phyloP scores from a whole-genome alignment of 345 rosid species.

The Microcos paniculata region DNA sequence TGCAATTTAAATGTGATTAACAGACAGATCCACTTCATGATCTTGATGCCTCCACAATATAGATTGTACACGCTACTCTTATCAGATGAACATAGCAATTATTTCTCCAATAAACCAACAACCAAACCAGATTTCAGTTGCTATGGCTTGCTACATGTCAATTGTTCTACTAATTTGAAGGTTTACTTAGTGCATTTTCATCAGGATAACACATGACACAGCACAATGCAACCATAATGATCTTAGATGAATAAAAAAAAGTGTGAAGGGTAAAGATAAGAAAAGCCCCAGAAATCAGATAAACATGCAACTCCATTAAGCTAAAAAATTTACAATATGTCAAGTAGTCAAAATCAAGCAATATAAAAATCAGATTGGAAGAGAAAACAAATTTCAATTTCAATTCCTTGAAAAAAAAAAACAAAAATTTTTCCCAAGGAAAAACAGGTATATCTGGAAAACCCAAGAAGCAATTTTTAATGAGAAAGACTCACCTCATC shows the following conservation, averaged over 20 bases:
- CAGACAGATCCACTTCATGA: background rate
- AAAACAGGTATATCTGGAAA: background rate
- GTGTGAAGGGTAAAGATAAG: background rate
- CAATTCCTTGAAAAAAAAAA: background rate
- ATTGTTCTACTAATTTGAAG: background rate
- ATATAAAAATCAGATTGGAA: background rate
- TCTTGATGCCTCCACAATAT: background rate
- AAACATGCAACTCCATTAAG: background rate
- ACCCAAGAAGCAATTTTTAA: background rate
- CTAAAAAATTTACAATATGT: background rate
- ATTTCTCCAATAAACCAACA: background rate
- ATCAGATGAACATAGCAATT: background rate
- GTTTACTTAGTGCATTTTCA: background rate
- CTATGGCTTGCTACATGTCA: background rate
- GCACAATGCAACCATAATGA: background rate
- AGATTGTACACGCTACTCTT: background rate
- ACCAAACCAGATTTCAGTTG: background rate
- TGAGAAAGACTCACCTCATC: constrained; percentile 68
- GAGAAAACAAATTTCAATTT: too few relatives aligned
- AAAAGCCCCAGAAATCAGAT: background rate
- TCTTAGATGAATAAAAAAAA: background rate
- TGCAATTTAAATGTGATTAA: constrained; percentile 26
- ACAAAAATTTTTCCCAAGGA: background rate
- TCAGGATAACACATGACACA: background rate
- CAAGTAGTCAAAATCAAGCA: background rate